phyloP scores from a whole-genome alignment of 352 stramenopile genomes.

The Phytophthora citricola region DNA sequence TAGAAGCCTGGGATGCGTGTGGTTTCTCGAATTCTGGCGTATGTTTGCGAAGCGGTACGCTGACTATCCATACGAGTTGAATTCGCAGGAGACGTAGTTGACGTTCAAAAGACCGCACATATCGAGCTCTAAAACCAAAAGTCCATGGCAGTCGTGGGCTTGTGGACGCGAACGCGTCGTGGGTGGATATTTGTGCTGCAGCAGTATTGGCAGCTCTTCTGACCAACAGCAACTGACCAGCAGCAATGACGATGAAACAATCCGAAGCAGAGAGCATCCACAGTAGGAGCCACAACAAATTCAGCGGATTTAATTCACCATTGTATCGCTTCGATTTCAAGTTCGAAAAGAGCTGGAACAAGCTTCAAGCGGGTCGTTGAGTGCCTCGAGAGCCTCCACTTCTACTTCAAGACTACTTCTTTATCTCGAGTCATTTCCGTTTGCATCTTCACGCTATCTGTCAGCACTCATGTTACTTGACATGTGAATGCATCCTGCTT shows the following conservation, averaged over 20 bases:
- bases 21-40: not conserved
- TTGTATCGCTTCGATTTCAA: not conserved
- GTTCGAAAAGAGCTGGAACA: slow-evolving; percentile 17
- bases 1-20: not conserved
- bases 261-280: not conserved
- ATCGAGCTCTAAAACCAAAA: no score
- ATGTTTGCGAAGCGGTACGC: no score
- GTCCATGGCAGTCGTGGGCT: not conserved
- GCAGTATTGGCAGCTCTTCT: not conserved
- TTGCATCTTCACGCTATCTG: slow-evolving; percentile 1
- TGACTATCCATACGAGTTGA: not conserved
- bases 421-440: not conserved
- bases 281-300: not conserved
- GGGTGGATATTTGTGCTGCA: not conserved
- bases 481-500: not conserved
- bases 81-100: slow-evolving; percentile 3
- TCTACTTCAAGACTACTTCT: slow-evolving; percentile 15
- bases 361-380: slow-evolving; percentile 11
- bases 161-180: not conserved
- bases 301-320: not conserved
- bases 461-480: not conserved
- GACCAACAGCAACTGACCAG: not conserved
- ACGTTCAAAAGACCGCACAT: slow-evolving; percentile 1
- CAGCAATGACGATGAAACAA: not conserved
- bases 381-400: slow-evolving; percentile 5